Evolutionary conservation across 176 grass and related monocot genomes (phyloP).

Genomic region (Tillandsia leiboldiana): DNA sequence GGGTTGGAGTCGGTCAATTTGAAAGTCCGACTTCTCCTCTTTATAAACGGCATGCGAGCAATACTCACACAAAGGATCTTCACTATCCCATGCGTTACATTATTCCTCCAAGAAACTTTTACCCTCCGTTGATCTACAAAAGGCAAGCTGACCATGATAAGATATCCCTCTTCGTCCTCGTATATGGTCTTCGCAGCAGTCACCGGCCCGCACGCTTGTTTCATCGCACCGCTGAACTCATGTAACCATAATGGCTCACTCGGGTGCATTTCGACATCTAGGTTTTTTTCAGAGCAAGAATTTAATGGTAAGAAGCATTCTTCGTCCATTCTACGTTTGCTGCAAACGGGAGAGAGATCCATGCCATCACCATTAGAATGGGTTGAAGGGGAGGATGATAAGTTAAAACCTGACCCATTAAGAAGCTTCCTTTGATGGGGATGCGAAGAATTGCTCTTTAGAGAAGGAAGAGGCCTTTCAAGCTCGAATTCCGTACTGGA

Average conservation of each 20-base stretch:
- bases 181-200: constrained; percentile 90
- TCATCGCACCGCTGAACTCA: constrained; percentile 86
- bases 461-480: constrained; percentile 39
- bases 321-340: constrained; percentile 70
- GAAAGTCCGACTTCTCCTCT: constrained; percentile 64
- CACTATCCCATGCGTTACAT: constrained; percentile 62
- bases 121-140: constrained; percentile 89
- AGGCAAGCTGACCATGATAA: constrained; percentile 78
- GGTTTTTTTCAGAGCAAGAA: constrained; percentile 30
- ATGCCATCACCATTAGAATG: constrained; percentile 60
- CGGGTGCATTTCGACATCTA: constrained; percentile 65
- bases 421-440: constrained; percentile 54
- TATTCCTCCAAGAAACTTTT: constrained; percentile 96
- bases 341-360: constrained; percentile 85
- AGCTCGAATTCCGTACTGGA: constrained; percentile 68
- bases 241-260: constrained; percentile 49
- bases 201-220: constrained; percentile 49
- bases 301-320: constrained; percentile 65
- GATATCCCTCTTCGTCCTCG: constrained; percentile 73
- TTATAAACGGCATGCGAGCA: constrained; percentile 42
- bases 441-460: constrained; percentile 30
- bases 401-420: constrained; percentile 67
- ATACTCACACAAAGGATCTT: constrained; percentile 86
- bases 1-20: constrained; percentile 53
- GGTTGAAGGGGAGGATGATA: constrained; percentile 68